These are phyloP conservation scores for Saprolegnia parasitica DNA, from an alignment of 352 stramenopile genomes.

Conservation along the genomic window DNA sequence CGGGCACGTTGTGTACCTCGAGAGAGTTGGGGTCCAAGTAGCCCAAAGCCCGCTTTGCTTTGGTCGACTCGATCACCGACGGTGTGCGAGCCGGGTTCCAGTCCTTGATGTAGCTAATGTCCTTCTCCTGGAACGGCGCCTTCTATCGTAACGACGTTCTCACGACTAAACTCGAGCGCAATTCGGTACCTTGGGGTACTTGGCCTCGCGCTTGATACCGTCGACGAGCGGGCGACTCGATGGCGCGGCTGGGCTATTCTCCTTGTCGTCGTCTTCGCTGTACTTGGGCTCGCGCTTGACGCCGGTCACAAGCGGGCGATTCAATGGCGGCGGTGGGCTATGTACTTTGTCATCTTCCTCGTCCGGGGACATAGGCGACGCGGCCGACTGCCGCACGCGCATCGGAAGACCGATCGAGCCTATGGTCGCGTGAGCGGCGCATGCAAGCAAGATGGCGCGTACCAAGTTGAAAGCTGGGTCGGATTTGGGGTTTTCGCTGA, in stretches of 20 bases:
- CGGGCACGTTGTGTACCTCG: constrained; percentile 16
- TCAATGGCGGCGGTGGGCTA: neutral
- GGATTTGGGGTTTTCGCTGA: neutral
- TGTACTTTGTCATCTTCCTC: constrained; percentile 6
- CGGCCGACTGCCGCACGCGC: neutral
- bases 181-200: constrained; percentile 4
- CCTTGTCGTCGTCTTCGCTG: neutral
- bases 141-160: neutral
- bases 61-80: neutral
- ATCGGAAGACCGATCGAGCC: neutral
- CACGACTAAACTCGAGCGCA: neutral
- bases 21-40: constrained; percentile 14
- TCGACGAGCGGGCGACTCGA: neutral
- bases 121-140: neutral
- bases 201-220: neutral
- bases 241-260: neutral
- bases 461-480: neutral
- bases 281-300: neutral
- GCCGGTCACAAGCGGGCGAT: neutral
- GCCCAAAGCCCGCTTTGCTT: constrained; percentile 10
- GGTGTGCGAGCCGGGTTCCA: constrained; percentile 8
- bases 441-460: neutral
- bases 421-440: neutral
- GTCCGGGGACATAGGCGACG: neutral
- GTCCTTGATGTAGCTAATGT: constrained; percentile 18